phyloP scores from a whole-genome alignment of 371 early-diverging fungal genomes.

The Lichtheimia ornata region DNA sequence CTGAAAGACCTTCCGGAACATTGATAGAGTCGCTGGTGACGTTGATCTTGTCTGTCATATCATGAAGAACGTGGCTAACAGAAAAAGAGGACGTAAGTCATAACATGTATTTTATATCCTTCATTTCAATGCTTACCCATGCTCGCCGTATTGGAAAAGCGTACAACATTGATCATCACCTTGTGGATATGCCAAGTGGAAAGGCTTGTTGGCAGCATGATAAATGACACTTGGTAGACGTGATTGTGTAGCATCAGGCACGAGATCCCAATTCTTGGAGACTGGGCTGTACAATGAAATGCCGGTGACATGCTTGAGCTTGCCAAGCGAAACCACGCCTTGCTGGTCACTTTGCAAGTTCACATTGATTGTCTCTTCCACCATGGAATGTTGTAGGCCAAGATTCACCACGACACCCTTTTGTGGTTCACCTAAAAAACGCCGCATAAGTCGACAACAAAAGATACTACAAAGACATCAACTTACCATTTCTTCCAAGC shows the following conservation, averaged over 20 bases:
- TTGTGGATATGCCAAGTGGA: constrained; percentile 27
- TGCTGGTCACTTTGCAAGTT: constrained; percentile 41
- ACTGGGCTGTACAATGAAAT: constrained; percentile 6
- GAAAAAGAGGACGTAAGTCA: constrained; percentile 3
- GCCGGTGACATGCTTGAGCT: constrained; percentile 23
- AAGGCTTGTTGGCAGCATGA: constrained; percentile 25
- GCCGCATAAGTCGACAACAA: too few relatives aligned
- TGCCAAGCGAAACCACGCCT: constrained; percentile 47
- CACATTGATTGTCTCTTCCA: constrained; percentile 6
- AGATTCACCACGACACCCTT: constrained; percentile 28
- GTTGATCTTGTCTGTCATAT: constrained; percentile 8
- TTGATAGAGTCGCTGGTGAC: constrained; percentile 10
- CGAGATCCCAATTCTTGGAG: constrained; percentile 5
- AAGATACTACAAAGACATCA: background rate
- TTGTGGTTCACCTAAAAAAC: constrained; percentile 35
- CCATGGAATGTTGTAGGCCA: constrained; percentile 31
- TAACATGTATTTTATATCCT: constrained; percentile 15
- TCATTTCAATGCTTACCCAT: background rate
- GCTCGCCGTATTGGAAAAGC: constrained; percentile 13
- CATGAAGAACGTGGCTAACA: constrained; percentile 13
- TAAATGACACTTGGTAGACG: constrained; percentile 21
- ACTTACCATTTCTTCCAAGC: constrained; percentile 56
- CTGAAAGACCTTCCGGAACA: constrained; percentile 24
- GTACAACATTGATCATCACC: constrained; percentile 17
- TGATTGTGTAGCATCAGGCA: background rate